These are phyloP conservation scores for Zygnema cylindricum DNA, from an alignment of 139 green algal species.

Conservation along the genomic window DNA sequence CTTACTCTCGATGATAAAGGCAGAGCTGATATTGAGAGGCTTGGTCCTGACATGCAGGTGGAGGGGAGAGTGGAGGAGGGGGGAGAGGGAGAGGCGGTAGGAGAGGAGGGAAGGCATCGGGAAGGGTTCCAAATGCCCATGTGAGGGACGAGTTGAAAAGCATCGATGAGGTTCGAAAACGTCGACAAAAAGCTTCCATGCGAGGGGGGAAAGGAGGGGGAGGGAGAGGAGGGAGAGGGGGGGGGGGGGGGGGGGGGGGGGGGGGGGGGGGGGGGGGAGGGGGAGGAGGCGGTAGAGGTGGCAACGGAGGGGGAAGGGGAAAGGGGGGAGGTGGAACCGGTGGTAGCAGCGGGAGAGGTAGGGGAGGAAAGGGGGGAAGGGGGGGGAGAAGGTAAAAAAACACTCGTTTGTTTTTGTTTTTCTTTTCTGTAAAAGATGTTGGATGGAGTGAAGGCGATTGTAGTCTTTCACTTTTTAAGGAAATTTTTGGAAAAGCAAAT, in stretches of 20 bases:
- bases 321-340: neutral
- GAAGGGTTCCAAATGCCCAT: neutral
- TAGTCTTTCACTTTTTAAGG: neutral
- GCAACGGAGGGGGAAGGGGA: neutral
- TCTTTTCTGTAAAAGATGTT: neutral
- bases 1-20: too few relatives aligned
- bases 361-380: neutral
- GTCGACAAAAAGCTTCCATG: neutral
- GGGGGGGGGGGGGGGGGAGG: neutral
- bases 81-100: neutral
- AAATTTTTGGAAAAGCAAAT: neutral
- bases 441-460: neutral
- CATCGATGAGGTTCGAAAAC: slow-evolving; percentile 37
- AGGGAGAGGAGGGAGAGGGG: slow-evolving; percentile 18
- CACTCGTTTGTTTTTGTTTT: neutral
- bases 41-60: too few relatives aligned
- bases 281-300: neutral
- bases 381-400: neutral
- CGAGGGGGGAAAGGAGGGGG: slow-evolving; percentile 20
- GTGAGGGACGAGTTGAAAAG: slow-evolving; percentile 36
- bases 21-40: too few relatives aligned
- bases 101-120: neutral
- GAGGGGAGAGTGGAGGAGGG: neutral
- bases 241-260: neutral
- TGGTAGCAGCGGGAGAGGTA: neutral